phyloP scores from a whole-genome alignment of 495 filamentous ascomycete genomes.

The Daldinia grandis region DNA sequence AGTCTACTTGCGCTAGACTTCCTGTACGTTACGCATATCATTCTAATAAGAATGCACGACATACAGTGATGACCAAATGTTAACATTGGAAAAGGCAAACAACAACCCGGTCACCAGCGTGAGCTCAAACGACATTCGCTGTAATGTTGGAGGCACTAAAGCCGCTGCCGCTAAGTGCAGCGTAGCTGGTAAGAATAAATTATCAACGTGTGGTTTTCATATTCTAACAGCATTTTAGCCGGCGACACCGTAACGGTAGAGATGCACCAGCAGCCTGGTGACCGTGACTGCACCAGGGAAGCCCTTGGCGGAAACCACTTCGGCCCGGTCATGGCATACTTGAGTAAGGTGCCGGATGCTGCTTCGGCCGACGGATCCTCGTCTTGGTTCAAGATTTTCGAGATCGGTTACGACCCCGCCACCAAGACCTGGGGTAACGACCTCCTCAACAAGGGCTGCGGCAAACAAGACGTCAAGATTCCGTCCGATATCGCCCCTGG shows the following conservation, averaged over 20 bases:
- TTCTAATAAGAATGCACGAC: background rate
- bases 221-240: conserved; percentile 43
- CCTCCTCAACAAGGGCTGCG: conserved; percentile 61
- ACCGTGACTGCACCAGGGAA: conserved; percentile 55
- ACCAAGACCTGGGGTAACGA: conserved; percentile 62
- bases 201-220: background rate
- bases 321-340: conserved; percentile 62
- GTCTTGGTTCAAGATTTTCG: conserved; percentile 64
- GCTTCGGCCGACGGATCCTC: conserved; percentile 58
- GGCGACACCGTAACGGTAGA: conserved; percentile 60
- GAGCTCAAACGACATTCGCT: conserved; percentile 49
- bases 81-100: conserved; percentile 28
- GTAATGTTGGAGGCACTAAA: conserved; percentile 49
- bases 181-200: conserved; percentile 26
- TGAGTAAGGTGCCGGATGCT: conserved; percentile 63
- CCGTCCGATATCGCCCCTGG: conserved; percentile 58
- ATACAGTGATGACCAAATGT: background rate
- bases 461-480: conserved; percentile 59
- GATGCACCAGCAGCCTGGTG: conserved; percentile 63
- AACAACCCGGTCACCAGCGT: conserved; percentile 61
- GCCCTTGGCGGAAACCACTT: conserved; percentile 61
- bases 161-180: conserved; percentile 32
- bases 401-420: conserved; percentile 47
- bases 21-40: conserved; percentile 34
- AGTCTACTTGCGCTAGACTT: conserved; percentile 52